phyloP scores from a whole-genome alignment of 73 alveolate species.

The Tetrahymena malaccensis region DNA sequence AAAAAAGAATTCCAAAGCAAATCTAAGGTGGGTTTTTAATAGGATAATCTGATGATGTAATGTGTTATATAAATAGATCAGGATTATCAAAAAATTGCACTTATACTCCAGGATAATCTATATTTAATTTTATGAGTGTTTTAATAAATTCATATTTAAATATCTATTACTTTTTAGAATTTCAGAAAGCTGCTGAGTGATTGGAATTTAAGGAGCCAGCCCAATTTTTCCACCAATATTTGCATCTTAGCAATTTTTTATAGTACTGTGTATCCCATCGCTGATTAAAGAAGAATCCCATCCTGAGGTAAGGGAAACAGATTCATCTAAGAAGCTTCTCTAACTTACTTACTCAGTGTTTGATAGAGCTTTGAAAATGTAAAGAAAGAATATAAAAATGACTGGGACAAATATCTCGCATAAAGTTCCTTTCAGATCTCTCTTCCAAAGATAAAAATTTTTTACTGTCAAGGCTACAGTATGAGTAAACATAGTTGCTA shows the following conservation, averaged over 20 bases:
- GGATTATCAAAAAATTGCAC: not conserved
- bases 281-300: not conserved
- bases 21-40: not conserved
- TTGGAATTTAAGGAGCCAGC: not conserved
- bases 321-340: not conserved
- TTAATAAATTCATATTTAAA: too few relatives aligned
- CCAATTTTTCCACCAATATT: conserved; percentile 1
- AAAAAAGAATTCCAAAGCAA: not conserved
- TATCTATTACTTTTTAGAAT: not conserved
- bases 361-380: not conserved
- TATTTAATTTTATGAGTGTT: not conserved
- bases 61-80: not conserved
- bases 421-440: not conserved
- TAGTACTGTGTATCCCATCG: not conserved
- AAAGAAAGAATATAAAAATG: not conserved
- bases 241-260: not conserved
- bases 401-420: not conserved
- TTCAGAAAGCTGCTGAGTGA: not conserved
- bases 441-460: not conserved
- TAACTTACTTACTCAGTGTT: not conserved
- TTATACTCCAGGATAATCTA: not conserved
- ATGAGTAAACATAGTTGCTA: not conserved
- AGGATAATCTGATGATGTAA: not conserved
- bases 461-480: not conserved
- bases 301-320: not conserved